A percentile compares a stretch with the other conserved stretches of the same genome.
phyloP scores from a whole-genome alignment of 495 filamentous ascomycete genomes.

The Aspergillus panamensis region DNA sequence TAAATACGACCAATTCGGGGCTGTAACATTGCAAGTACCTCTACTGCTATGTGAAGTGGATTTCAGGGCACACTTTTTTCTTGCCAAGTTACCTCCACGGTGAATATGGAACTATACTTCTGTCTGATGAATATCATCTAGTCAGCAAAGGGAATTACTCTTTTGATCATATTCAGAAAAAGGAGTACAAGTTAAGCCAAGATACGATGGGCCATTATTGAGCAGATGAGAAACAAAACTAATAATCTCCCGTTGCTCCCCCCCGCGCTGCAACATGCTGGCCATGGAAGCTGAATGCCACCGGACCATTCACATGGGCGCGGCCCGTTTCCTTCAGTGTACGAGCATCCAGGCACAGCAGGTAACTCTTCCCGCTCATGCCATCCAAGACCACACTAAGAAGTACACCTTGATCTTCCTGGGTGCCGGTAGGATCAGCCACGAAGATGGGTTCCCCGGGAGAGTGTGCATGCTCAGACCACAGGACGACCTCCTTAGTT shows the following conservation, averaged over 20 bases:
- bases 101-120: too few species aligned
- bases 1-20: too few species aligned
- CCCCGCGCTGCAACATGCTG: conserved; percentile 44
- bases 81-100: too few species aligned
- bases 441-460: conserved; percentile 76
- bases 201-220: too few species aligned
- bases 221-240: background rate
- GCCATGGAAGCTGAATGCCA: conserved; percentile 74
- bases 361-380: conserved; percentile 56
- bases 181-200: too few species aligned
- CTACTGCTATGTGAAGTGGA: too few species aligned
- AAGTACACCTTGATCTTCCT: conserved; percentile 66
- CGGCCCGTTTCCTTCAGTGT: conserved; percentile 63
- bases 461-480: conserved; percentile 59
- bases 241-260: conserved; percentile 36
- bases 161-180: too few species aligned
- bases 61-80: too few species aligned
- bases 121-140: too few species aligned
- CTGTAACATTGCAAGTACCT: too few species aligned
- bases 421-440: conserved; percentile 35
- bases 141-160: too few species aligned
- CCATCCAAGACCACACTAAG: conserved; percentile 72
- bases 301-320: conserved; percentile 56
- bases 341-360: conserved; percentile 65
- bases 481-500: conserved; percentile 47